Evolutionary conservation across 345 rosid species (phyloP).

Genomic region (rapeseed (Brassica napus)): Da-Ae NC_063434.1:5927001-5927500

Average conservation of each 20-base stretch:
- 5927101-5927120: background rate
- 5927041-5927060: slow-evolving; percentile 28
- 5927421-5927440: slow-evolving; percentile 34
- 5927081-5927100: slow-evolving; percentile 2
- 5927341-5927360: background rate
- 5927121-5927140: background rate
- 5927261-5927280: slow-evolving; percentile 28
- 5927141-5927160: slow-evolving; percentile 6
- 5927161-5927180: slow-evolving; percentile 1
- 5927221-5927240: slow-evolving; percentile 2
- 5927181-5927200: background rate
- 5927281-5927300: slow-evolving; percentile 12
- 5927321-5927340: slow-evolving; percentile 21
- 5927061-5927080: slow-evolving; percentile 17
- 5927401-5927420: slow-evolving; percentile 7
- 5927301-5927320: slow-evolving; percentile 1
- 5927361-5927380: slow-evolving; percentile 6
- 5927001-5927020: slow-evolving; percentile 3
- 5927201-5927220: background rate
- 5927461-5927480: slow-evolving; percentile 6
- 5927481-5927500: slow-evolving; percentile 10
- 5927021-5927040: slow-evolving; percentile 4
- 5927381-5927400: slow-evolving; percentile 11
- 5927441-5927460: slow-evolving; percentile 34
- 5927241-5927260: slow-evolving; percentile 8